Conservation (phyloP, 345 rosid species). For the Euphorbia tirucalli region DNA sequence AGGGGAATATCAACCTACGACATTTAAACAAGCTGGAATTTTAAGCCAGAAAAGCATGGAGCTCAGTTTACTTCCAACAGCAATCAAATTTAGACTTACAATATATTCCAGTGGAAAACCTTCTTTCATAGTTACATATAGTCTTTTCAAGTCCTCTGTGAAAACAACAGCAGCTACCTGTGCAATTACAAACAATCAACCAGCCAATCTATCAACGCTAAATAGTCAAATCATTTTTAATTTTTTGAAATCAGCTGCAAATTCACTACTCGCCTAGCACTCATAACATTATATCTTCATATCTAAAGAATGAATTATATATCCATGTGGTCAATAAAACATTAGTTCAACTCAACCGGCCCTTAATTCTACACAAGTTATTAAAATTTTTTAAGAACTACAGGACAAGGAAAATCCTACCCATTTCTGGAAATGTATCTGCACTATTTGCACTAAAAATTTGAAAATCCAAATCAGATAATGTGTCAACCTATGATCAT, state of each 20-base stretch:
- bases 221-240: background rate
- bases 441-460: background rate
- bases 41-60: constrained; percentile 13
- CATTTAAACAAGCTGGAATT: constrained; percentile 20
- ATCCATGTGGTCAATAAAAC: background rate
- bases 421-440: background rate
- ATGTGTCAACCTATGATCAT: background rate
- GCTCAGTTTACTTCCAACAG: constrained; percentile 15
- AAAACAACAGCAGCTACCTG: constrained; percentile 95
- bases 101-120: constrained; percentile 91
- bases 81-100: constrained; percentile 48
- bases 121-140: constrained; percentile 91
- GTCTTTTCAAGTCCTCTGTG: constrained; percentile 86
- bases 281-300: background rate
- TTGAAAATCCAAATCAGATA: background rate
- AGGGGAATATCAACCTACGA: constrained; percentile 88
- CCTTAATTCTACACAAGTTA: background rate
- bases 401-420: background rate
- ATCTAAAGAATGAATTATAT: background rate
- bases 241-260: background rate
- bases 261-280: background rate
- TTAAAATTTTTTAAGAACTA: background rate
- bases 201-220: background rate
- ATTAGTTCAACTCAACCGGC: background rate
- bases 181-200: constrained; percentile 25